A percentile compares a stretch with the other conserved stretches of the same genome.
These are phyloP conservation scores for Malassezia slooffiae DNA, from an alignment of 1,284 basidiomycete species.

Conservation along the genomic window DNA sequence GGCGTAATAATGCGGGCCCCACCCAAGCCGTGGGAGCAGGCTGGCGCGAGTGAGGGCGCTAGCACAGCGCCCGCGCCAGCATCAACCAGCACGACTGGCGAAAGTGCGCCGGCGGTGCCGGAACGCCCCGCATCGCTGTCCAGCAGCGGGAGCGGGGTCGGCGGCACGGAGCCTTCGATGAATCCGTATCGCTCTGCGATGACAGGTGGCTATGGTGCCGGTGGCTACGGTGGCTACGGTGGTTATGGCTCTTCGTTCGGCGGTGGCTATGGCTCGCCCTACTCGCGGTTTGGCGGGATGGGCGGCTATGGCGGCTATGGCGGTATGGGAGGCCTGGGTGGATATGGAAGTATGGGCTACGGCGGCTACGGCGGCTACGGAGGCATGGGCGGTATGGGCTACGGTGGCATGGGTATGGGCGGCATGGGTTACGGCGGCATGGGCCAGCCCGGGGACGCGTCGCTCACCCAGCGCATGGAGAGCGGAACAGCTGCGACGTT, in stretches of 20 bases:
- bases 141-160: constrained; percentile 2
- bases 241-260: constrained; percentile 33
- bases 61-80: constrained; percentile 12
- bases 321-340: no score
- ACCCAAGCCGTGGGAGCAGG: constrained; percentile 45
- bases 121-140: constrained; percentile 35
- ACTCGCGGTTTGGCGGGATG: constrained; percentile 37
- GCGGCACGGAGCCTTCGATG: neutral
- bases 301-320: constrained; percentile 17
- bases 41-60: constrained; percentile 25
- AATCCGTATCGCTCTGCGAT: neutral
- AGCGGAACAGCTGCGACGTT: constrained; percentile 84
- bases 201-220: neutral
- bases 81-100: constrained; percentile 12
- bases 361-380: constrained; percentile 20
- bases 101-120: constrained; percentile 30
- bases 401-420: constrained; percentile 22
- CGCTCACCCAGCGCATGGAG: constrained; percentile 76
- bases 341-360: no score
- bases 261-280: constrained; percentile 31
- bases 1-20: constrained; percentile 41
- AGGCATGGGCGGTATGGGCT: constrained; percentile 20
- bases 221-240: constrained; percentile 8
- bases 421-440: constrained; percentile 33
- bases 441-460: constrained; percentile 44